A percentile compares a stretch with the other conserved stretches of the same genome.
Evolutionary conservation across 106 monocot species (phyloP).

Genomic region (Acorus calamus): DNA sequence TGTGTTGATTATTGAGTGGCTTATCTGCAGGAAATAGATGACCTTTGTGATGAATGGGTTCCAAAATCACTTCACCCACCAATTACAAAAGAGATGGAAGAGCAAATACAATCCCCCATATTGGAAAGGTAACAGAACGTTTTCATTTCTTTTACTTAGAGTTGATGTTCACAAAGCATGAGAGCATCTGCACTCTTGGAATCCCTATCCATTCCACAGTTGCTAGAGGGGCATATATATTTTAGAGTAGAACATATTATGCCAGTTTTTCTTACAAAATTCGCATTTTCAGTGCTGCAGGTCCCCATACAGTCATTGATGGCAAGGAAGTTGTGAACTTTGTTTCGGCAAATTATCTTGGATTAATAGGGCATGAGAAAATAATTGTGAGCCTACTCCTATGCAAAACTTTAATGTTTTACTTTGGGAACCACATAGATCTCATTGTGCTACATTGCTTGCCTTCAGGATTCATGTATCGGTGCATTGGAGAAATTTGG

Average conservation of each 20-base stretch:
- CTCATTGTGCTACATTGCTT: too few species aligned
- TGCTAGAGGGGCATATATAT: too few species aligned
- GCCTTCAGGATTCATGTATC: slow-evolving; percentile 68
- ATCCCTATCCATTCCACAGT: slow-evolving; percentile 2
- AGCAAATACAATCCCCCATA: slow-evolving; percentile 22
- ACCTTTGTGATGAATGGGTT: slow-evolving; percentile 82
- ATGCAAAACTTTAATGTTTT: slow-evolving; percentile 1
- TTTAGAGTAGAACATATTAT: too few species aligned
- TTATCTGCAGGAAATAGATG: slow-evolving; percentile 64
- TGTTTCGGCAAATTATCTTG: slow-evolving; percentile 96
- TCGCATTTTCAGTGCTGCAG: slow-evolving; percentile 67
- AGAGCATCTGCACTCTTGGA: too few species aligned
- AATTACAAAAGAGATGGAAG: slow-evolving; percentile 49
- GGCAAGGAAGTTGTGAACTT: slow-evolving; percentile 96
- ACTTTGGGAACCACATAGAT: not conserved
- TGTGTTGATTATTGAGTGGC: not conserved
- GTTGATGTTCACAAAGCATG: not conserved
- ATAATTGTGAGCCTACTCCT: slow-evolving; percentile 49
- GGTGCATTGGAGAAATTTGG: slow-evolving; percentile 92
- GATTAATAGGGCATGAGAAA: slow-evolving; percentile 80
- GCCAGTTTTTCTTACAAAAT: not conserved
- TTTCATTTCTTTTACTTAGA: not conserved
- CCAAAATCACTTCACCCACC: slow-evolving; percentile 76
- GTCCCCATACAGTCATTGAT: slow-evolving; percentile 66
- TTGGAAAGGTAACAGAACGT: slow-evolving; percentile 50